Evolutionary conservation across 352 stramenopile species (phyloP).

Genomic region (Pythium sukuiense): DNA sequence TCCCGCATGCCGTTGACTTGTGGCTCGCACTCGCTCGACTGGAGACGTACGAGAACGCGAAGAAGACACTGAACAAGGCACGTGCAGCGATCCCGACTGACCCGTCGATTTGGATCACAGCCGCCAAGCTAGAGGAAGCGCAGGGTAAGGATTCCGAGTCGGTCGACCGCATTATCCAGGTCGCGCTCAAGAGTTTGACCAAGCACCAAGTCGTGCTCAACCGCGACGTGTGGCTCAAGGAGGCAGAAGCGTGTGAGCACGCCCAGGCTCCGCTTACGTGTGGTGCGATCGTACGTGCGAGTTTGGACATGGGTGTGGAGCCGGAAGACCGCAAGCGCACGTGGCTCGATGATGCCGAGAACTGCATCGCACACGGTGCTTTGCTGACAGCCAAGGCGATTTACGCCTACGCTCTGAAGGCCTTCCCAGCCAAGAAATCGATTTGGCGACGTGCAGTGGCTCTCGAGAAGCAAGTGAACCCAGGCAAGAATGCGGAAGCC

Average conservation of each 20-base stretch:
- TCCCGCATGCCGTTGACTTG: conserved; percentile 97
- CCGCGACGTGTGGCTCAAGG: conserved; percentile 95
- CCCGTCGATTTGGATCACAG: conserved; percentile 97
- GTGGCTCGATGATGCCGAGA: conserved; percentile 98
- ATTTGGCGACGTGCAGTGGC: conserved; percentile 96
- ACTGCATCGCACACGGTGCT: conserved; percentile 75
- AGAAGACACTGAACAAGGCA: conserved; percentile 96
- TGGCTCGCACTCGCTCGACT: conserved; percentile 97
- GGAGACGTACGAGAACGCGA: conserved; percentile 98
- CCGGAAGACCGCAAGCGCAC: conserved; percentile 95
- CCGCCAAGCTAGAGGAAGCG: conserved; percentile 98
- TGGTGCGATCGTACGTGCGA: conserved; percentile 93
- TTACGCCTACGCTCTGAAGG: conserved; percentile 88
- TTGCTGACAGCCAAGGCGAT: conserved; percentile 95
- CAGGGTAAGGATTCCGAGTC: conserved; percentile 89
- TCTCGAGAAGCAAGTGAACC: conserved; percentile 95
- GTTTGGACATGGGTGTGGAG: conserved; percentile 95
- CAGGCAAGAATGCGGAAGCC: conserved; percentile 66
- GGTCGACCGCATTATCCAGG: conserved; percentile 84
- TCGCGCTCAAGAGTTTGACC: conserved; percentile 87
- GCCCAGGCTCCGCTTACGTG: conserved; percentile 92
- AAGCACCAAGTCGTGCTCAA: conserved; percentile 93
- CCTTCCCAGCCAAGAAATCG: conserved; percentile 91
- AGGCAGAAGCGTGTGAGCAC: conserved; percentile 94
- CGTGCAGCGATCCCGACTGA: conserved; percentile 95